phyloP scores from a whole-genome alignment of 1,284 basidiomycete species.

The Cutaneotrichosporon arboriforme region DNA sequence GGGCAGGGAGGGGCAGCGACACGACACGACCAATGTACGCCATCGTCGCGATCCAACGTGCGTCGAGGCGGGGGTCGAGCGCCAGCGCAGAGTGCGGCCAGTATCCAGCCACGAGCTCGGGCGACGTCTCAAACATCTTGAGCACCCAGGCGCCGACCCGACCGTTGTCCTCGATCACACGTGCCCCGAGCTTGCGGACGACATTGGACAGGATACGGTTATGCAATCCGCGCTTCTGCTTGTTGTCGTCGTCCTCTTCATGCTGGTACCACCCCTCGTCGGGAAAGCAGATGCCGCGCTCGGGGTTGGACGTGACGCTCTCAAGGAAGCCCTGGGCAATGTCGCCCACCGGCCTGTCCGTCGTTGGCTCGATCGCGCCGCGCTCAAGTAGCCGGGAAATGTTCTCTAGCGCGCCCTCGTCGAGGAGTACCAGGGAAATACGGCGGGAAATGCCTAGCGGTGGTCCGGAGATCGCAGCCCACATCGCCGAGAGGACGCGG shows the following conservation, averaged over 20 bases:
- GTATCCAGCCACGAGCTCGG: conserved; percentile 77
- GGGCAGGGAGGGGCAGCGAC: conserved; percentile 63
- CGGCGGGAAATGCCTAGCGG: conserved; percentile 33
- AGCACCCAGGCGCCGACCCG: conserved; percentile 72
- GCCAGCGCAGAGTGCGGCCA: conserved; percentile 69
- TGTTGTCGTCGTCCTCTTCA: conserved; percentile 37
- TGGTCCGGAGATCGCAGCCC: conserved; percentile 36
- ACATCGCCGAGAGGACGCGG: conserved; percentile 41
- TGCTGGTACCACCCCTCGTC: conserved; percentile 88
- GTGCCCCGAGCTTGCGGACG: conserved; percentile 58
- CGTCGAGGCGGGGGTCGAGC: conserved; percentile 78
- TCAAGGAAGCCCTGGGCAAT: conserved; percentile 82
- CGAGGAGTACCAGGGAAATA: conserved; percentile 39
- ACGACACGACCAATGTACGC: conserved; percentile 72
- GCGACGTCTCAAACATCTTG: conserved; percentile 71
- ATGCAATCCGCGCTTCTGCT: conserved; percentile 52
- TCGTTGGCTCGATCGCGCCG: conserved; percentile 59
- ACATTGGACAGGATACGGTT: conserved; percentile 80
- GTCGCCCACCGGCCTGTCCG: conserved; percentile 59
- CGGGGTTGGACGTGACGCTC: conserved; percentile 76
- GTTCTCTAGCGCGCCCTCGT: conserved; percentile 58
- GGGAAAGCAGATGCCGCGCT: conserved; percentile 77
- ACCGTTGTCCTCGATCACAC: conserved; percentile 76
- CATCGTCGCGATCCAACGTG: conserved; percentile 83
- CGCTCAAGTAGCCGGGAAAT: conserved; percentile 72